phyloP scores from a whole-genome alignment of 1,284 basidiomycete species.

The Xerocomus tenax region DNA sequence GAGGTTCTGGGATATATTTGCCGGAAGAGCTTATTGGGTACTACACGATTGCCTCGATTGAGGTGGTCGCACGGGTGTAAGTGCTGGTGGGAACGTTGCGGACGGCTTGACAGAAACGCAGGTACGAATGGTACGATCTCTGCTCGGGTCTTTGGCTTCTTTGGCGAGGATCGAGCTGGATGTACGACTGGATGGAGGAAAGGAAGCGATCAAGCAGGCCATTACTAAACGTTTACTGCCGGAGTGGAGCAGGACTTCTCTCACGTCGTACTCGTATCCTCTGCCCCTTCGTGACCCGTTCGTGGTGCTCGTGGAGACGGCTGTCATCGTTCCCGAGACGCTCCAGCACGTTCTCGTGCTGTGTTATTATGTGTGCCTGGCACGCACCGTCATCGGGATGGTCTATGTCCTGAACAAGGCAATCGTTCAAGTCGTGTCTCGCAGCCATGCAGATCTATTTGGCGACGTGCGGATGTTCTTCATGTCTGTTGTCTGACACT shows the following conservation, averaged over 20 bases:
- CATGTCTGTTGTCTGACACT: conserved; percentile 73
- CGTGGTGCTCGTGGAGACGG: conserved; percentile 78
- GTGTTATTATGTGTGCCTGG: conserved; percentile 82
- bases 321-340: conserved; percentile 81
- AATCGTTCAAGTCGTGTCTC: conserved; percentile 31
- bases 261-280: conserved; percentile 69
- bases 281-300: conserved; percentile 82
- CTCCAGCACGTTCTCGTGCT: conserved; percentile 77
- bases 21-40: conserved; percentile 89
- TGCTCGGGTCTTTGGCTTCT: conserved; percentile 62
- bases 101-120: conserved; percentile 75
- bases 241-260: conserved; percentile 77
- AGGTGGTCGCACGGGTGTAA: conserved; percentile 69
- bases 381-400: conserved; percentile 75
- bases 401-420: conserved; percentile 71
- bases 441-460: conserved; percentile 57
- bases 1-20: conserved; percentile 74
- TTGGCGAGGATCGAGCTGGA: conserved; percentile 63
- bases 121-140: conserved; percentile 65
- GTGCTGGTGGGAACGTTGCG: conserved; percentile 45
- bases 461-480: conserved; percentile 79
- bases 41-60: conserved; percentile 79
- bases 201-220: conserved; percentile 68
- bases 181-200: conserved; percentile 57
- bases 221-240: conserved; percentile 82